Evolutionary conservation across 306 rosid genomes (phyloP), one percentile per base, ranked within the genome.

Genomic region (Mucuna pruriens): DNA sequence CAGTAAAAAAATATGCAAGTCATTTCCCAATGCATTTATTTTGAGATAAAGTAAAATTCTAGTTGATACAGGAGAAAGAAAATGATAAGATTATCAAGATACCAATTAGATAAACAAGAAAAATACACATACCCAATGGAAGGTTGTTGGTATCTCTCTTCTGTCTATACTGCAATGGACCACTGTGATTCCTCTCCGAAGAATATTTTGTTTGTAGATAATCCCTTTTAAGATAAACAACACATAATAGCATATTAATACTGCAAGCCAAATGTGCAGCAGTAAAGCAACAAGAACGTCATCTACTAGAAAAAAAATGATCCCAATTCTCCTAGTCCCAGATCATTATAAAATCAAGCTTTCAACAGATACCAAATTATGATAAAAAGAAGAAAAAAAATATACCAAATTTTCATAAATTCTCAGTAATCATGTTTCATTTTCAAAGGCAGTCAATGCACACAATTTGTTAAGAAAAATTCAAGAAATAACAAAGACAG

Each of bases 141-240:
- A 84, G 58, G 84, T 83, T 93, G 84, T 69, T 90, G 77, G 85
- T 51, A 63, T 96, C 97, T 80, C 92, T 88, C 85, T 82, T 94
- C 85, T 85, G 95, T 71, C 95, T 89, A 87, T 90, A 85, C 78
- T 87, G 82, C 90, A 93, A 84, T 34, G 97, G 84, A 80, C 99
- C 97, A 77, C 99, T 92, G 70, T 83, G 92, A 84, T 80, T 93
- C 70, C 97, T 85, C 67, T 96, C 98, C 11, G 84, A 70, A 83
- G 71, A 82, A 80, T 77, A 80, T 78, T 88, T 96, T 63, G 90
- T 36, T 80, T 89, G 98, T 70, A 81, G 74, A 82, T 84, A 78
- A 88, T 96, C 97, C 99, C 99, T 96, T 89, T 80, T 79, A 84
- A 74, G 69, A 85, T n/a, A 75, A 25, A 75, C 62, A 85, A 51